A percentile compares a stretch with the other conserved stretches of the same genome.
Evolutionary conservation across 768 basidiomycete genomes (phyloP).

Genomic region (Lentinula edodes): DNA sequence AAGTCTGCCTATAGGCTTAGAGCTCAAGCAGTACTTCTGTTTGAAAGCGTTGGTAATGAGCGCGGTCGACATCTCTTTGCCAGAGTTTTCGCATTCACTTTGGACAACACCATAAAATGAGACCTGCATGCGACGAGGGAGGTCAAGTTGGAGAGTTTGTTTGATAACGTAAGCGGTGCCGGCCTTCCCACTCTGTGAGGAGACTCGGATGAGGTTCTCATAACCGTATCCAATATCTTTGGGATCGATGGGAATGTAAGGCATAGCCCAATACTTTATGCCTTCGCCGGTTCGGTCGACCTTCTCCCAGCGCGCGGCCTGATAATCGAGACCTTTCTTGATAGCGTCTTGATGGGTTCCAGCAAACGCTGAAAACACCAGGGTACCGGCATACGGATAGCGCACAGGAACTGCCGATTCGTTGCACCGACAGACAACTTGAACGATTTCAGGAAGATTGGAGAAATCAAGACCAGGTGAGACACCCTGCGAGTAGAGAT

Average conservation of each 20-base stretch:
- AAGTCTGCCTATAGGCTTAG: slow-evolving; percentile 60
- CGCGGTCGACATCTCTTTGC: slow-evolving; percentile 73
- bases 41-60: slow-evolving; percentile 74
- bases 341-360: slow-evolving; percentile 84
- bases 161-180: slow-evolving; percentile 82
- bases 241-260: slow-evolving; percentile 82
- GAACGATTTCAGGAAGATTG: slow-evolving; percentile 66
- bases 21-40: slow-evolving; percentile 56
- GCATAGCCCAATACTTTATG: slow-evolving; percentile 62
- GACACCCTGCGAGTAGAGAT: slow-evolving; percentile 80
- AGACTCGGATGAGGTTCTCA: slow-evolving; percentile 85
- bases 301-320: slow-evolving; percentile 42
- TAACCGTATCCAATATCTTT: slow-evolving; percentile 80
- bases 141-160: slow-evolving; percentile 66
- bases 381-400: slow-evolving; percentile 78
- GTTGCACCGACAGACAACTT: slow-evolving; percentile 75
- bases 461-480: slow-evolving; percentile 71
- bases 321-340: slow-evolving; percentile 80
- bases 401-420: slow-evolving; percentile 75
- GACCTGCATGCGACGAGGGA: slow-evolving; percentile 79
- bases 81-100: slow-evolving; percentile 63
- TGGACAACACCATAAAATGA: slow-evolving; percentile 78
- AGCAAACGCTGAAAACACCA: slow-evolving; percentile 84
- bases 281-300: slow-evolving; percentile 41
- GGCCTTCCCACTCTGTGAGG: slow-evolving; percentile 80